phyloP scores from a whole-genome alignment of 1,284 basidiomycete genomes.

The Coniferiporia sulphurascens region DNA sequence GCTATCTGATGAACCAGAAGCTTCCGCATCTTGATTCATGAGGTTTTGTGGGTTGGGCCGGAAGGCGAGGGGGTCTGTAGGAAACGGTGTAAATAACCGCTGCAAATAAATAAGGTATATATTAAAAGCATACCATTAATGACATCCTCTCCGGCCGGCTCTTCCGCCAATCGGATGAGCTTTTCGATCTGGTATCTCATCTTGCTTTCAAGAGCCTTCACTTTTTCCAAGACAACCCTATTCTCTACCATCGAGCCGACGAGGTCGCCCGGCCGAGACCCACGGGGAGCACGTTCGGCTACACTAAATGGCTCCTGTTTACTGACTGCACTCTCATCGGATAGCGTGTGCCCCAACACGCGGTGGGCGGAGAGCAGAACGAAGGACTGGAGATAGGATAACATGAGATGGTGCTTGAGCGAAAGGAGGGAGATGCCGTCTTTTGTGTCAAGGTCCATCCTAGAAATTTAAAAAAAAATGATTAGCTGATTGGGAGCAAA shows the following conservation, averaged over 20 bases:
- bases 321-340: constrained; percentile 42
- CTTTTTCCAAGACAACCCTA: constrained; percentile 74
- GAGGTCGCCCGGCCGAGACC: constrained; percentile 54
- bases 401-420: constrained; percentile 80
- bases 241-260: constrained; percentile 73
- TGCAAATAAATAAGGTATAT: constrained; percentile 6
- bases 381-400: constrained; percentile 87
- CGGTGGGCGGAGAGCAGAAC: constrained; percentile 71
- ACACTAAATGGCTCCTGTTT: constrained; percentile 44
- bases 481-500: not conserved
- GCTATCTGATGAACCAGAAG: constrained; percentile 29
- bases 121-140: constrained; percentile 53
- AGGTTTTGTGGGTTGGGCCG: constrained; percentile 80
- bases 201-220: constrained; percentile 74
- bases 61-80: constrained; percentile 83
- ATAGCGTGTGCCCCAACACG: constrained; percentile 57
- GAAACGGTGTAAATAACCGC: not conserved
- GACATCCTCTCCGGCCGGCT: constrained; percentile 48
- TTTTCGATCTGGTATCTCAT: constrained; percentile 97
- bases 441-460: constrained; percentile 54
- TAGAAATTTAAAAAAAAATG: constrained; percentile 7
- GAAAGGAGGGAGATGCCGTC: constrained; percentile 89
- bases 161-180: constrained; percentile 68
- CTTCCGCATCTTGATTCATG: constrained; percentile 37
- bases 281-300: constrained; percentile 48